These are phyloP conservation scores for Raffaelea arxii DNA, from an alignment of 2,329 filamentous ascomycete genomes.

Conservation along the genomic window DNA sequence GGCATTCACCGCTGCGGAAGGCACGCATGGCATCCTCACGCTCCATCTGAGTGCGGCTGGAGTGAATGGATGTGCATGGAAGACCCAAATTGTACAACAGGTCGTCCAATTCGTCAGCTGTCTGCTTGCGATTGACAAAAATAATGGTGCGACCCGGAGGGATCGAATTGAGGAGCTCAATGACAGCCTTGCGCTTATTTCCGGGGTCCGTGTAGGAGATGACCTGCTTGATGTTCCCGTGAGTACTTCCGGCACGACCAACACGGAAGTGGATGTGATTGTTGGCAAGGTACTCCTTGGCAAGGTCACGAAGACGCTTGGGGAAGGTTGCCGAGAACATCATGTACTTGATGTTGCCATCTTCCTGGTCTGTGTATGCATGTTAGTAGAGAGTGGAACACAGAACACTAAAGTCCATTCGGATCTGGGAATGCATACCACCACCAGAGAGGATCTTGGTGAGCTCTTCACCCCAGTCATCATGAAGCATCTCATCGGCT, in stretches of 20 bases:
- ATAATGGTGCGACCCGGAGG: conserved; percentile 72
- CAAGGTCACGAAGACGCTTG: conserved; percentile 65
- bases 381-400: background rate
- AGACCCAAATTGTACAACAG: conserved; percentile 71
- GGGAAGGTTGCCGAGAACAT: conserved; percentile 96
- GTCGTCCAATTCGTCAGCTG: conserved; percentile 79
- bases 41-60: conserved; percentile 78
- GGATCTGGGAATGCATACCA: conserved; percentile 44
- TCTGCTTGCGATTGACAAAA: conserved; percentile 75
- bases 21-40: conserved; percentile 84
- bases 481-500: conserved; percentile 81
- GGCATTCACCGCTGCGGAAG: conserved; percentile 65
- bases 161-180: conserved; percentile 61
- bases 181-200: conserved; percentile 60
- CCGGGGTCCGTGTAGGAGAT: conserved; percentile 56
- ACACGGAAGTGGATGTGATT: conserved; percentile 75
- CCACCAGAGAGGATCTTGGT: conserved; percentile 68
- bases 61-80: conserved; percentile 81
- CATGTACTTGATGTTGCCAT: conserved; percentile 58
- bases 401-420: background rate
- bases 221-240: conserved; percentile 72
- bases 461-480: conserved; percentile 71
- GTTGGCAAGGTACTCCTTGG: conserved; percentile 62
- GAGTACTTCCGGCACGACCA: conserved; percentile 75
- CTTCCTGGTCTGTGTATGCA: conserved; percentile 54